Conservation (phyloP, 1,139 yeast species). For the Candida glucosophila region DNA sequence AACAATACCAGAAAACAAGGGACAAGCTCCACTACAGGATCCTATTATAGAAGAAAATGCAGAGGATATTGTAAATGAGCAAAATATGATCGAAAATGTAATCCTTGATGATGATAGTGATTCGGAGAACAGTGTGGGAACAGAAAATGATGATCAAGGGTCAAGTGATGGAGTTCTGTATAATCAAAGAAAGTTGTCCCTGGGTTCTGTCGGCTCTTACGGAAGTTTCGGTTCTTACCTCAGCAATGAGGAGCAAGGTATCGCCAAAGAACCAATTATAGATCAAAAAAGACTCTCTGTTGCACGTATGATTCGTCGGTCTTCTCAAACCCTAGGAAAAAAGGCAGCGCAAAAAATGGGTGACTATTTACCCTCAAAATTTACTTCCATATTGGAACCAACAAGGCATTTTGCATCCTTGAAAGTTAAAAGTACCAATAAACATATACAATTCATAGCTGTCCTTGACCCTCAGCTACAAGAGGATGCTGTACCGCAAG, state of each 20-base stretch:
- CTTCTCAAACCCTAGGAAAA: conserved; percentile 53
- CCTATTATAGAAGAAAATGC: conserved; percentile 14
- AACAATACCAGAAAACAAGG: conserved; percentile 27
- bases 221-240: conserved; percentile 26
- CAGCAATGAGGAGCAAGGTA: conserved; percentile 18
- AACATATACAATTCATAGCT: conserved; percentile 57
- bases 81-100: conserved; percentile 26
- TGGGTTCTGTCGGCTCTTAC: conserved; percentile 31
- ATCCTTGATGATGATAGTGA: conserved; percentile 15
- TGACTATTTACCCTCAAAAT: conserved; percentile 73
- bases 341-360: conserved; percentile 88
- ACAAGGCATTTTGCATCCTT: conserved; percentile 90
- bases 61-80: conserved; percentile 22
- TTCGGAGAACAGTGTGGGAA: conserved; percentile 22
- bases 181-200: conserved; percentile 32
- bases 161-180: conserved; percentile 15
- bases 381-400: conserved; percentile 83
- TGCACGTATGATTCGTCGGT: conserved; percentile 55
- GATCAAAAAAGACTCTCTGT: conserved; percentile 65
- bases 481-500: conserved; percentile 29
- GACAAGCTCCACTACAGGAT: conserved; percentile 13
- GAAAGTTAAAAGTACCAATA: conserved; percentile 62
- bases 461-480: conserved; percentile 41
- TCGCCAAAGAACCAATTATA: conserved; percentile 48
- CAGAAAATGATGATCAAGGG: too few species aligned